Conservation (phyloP, 1,139 yeast species). For the Pichia sp. region DNA sequence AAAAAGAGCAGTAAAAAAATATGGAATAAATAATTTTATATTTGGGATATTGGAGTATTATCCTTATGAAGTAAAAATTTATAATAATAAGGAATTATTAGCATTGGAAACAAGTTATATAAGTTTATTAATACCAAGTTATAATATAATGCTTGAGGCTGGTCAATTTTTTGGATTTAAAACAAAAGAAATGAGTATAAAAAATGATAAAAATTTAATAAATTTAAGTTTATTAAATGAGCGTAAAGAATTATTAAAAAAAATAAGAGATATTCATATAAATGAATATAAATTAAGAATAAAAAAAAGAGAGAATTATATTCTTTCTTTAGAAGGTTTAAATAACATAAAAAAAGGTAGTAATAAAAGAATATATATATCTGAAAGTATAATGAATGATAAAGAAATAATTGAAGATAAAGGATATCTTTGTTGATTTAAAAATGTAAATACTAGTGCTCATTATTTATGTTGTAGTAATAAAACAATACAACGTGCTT, state of each 20-base stretch:
- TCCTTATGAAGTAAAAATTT: slow-evolving; percentile 4
- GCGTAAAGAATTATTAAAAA: slow-evolving; percentile 5
- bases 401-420: slow-evolving; percentile 3
- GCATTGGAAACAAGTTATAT: slow-evolving; percentile 8
- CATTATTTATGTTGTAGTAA: slow-evolving; percentile 7
- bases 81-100: slow-evolving; percentile 6
- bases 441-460: slow-evolving; percentile 3
- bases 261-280: slow-evolving; percentile 3
- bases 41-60: slow-evolving; percentile 5
- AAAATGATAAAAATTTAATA: slow-evolving; percentile 4
- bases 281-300: slow-evolving; percentile 2
- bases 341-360: slow-evolving; percentile 3
- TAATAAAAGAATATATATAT: slow-evolving; percentile 3
- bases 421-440: slow-evolving; percentile 4
- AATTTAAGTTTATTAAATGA: slow-evolving; percentile 7
- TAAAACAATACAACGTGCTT: slow-evolving; percentile 5
- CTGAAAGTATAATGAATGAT: slow-evolving; percentile 1
- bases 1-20: slow-evolving; percentile 7
- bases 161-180: slow-evolving; percentile 6
- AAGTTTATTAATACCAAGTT: slow-evolving; percentile 1
- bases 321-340: slow-evolving; percentile 3
- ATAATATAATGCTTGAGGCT: slow-evolving; percentile 6
- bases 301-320: slow-evolving; percentile 4
- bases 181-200: slow-evolving; percentile 6
- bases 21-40: slow-evolving; percentile 4